Evolutionary conservation across 139 green algal species (phyloP).

Genomic region (Micromonas commoda): DNA sequence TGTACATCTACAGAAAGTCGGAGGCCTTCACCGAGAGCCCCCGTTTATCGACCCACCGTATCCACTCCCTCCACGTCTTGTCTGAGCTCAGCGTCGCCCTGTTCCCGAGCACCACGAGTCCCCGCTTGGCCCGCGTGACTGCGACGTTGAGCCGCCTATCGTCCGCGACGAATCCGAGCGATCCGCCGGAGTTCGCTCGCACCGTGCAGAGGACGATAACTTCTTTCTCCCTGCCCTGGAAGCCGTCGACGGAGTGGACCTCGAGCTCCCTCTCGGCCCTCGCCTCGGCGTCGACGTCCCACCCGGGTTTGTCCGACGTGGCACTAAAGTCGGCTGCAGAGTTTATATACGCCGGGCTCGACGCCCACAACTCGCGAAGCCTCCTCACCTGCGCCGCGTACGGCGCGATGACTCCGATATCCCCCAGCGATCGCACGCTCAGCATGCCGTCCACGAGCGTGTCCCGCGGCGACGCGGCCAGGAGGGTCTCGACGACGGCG

Average conservation of each 20-base stretch:
- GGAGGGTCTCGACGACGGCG: background rate
- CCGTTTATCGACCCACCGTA: slow-evolving; percentile 19
- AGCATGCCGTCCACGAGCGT: background rate
- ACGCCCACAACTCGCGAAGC: background rate
- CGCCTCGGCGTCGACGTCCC: background rate
- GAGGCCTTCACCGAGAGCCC: slow-evolving; percentile 52
- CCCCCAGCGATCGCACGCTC: background rate
- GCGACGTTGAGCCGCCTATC: slow-evolving; percentile 82
- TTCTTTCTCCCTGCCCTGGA: slow-evolving; percentile 89
- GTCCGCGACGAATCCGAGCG: slow-evolving; percentile 81
- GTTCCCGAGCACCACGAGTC: slow-evolving; percentile 64
- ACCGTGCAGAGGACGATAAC: slow-evolving; percentile 72
- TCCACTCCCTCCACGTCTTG: slow-evolving; percentile 11
- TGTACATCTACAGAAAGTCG: background rate
- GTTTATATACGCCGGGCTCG: too few species aligned
- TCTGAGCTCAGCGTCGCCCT: slow-evolving; percentile 38
- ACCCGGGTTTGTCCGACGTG: too few species aligned
- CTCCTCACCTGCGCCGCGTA: slow-evolving; percentile 38
- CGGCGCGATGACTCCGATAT: slow-evolving; percentile 42
- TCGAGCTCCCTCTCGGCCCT: background rate
- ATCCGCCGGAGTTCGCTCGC: slow-evolving; percentile 56
- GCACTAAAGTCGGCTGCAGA: too few species aligned
- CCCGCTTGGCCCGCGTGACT: slow-evolving; percentile 64
- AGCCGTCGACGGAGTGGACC: slow-evolving; percentile 47
- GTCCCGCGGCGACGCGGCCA: background rate